phyloP scores from a whole-genome alignment of 2,329 filamentous ascomycete species.

The Fusarium veterinarium region DNA sequence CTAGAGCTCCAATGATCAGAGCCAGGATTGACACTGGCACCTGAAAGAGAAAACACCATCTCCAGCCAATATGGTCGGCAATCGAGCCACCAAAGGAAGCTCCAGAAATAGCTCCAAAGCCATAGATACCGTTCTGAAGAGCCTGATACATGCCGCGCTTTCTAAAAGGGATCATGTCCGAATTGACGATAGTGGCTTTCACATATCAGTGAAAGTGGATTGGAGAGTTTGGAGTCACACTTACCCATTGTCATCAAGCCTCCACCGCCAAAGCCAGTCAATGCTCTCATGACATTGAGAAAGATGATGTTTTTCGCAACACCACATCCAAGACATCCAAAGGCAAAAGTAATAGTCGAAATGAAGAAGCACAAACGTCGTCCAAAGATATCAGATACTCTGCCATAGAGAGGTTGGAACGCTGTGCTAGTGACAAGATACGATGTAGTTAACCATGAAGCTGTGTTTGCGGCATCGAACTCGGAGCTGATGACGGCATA shows the following conservation, averaged over 20 bases:
- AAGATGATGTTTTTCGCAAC: constrained; percentile 67
- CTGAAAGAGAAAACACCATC: constrained; percentile 74
- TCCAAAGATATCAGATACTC: constrained; percentile 77
- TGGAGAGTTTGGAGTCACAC: constrained; percentile 18
- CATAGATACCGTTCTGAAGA: constrained; percentile 69
- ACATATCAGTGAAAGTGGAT: background rate
- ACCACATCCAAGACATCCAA: constrained; percentile 74
- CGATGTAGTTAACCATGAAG: constrained; percentile 79
- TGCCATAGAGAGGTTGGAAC: constrained; percentile 77
- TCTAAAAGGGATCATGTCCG: constrained; percentile 70
- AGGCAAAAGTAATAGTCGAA: constrained; percentile 70
- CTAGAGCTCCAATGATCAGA: constrained; percentile 63
- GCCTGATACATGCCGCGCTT: constrained; percentile 70
- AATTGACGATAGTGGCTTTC: constrained; percentile 65
- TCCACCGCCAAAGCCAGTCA: constrained; percentile 77
- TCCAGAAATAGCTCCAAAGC: constrained; percentile 71
- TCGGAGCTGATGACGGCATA: constrained; percentile 81
- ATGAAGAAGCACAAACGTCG: constrained; percentile 72
- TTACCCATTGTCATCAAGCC: constrained; percentile 77
- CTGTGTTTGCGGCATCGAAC: constrained; percentile 76
- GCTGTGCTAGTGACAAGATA: constrained; percentile 78
- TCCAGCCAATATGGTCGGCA: constrained; percentile 74
- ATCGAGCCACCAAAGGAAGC: constrained; percentile 74
- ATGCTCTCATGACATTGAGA: constrained; percentile 72
- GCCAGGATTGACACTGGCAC: constrained; percentile 69